phyloP scores from a whole-genome alignment of 306 rosid species.

The Cotoneaster glaucophyllus region DNA sequence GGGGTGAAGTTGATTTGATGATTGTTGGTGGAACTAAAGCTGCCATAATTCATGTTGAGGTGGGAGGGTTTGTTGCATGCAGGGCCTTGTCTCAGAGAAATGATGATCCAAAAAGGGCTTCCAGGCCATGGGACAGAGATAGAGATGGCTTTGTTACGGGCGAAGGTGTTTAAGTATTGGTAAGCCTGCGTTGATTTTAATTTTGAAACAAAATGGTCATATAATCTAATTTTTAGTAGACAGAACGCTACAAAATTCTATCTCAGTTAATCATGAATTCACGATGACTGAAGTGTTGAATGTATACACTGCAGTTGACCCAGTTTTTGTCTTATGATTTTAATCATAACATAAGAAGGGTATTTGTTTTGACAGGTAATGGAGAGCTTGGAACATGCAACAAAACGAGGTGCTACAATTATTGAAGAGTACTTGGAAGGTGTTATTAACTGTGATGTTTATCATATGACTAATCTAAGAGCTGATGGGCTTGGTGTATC shows the following conservation, averaged over 20 bases:
- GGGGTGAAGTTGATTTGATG: conserved; percentile 97
- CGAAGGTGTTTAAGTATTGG: conserved; percentile 95
- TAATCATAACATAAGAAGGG: not conserved
- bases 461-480: conserved; percentile 99
- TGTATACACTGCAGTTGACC: not conserved
- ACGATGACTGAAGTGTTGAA: not conserved
- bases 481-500: conserved; percentile 98
- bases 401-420: conserved; percentile 91
- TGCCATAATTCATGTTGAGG: conserved; percentile 82
- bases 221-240: not conserved
- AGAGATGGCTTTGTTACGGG: conserved; percentile 99
- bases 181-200: conserved; percentile 23
- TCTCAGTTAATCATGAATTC: not conserved
- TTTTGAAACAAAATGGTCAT: not conserved
- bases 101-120: conserved; percentile 94
- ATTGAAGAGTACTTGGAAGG: conserved; percentile 97
- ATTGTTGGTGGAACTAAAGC: conserved; percentile 98
- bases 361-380: conserved; percentile 46
- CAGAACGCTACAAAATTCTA: not conserved
- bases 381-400: conserved; percentile 98
- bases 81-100: conserved; percentile 95
- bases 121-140: conserved; percentile 97
- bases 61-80: conserved; percentile 96
- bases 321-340: not conserved
- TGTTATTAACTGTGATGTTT: conserved; percentile 93